These are phyloP conservation scores for Rossbeevera mucosa DNA, from an alignment of 768 basidiomycete species.

Conservation along the genomic window DNA sequence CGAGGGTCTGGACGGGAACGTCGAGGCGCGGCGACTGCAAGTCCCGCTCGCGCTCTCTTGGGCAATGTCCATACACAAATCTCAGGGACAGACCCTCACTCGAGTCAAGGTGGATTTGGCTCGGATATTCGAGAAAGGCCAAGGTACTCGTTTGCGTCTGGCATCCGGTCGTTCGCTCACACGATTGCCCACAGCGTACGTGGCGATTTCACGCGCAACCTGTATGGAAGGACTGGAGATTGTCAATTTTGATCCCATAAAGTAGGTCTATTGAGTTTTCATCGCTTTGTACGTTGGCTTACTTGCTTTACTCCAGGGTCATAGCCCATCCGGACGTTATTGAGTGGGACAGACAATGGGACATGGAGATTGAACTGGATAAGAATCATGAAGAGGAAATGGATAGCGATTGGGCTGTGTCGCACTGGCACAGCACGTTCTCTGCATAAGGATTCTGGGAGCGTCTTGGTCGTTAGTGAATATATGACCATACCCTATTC, in stretches of 20 bases:
- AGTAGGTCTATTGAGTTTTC: constrained; percentile 14
- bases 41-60: constrained; percentile 85
- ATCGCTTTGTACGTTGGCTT: not conserved
- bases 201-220: constrained; percentile 39
- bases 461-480: not conserved
- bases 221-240: constrained; percentile 39
- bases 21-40: constrained; percentile 42
- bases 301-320: constrained; percentile 23
- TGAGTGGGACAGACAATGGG: constrained; percentile 29
- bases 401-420: constrained; percentile 30
- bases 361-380: constrained; percentile 9
- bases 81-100: constrained; percentile 93
- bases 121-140: constrained; percentile 86
- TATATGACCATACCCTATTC: constrained; percentile 1
- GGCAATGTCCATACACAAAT: constrained; percentile 99
- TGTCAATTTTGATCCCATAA: constrained; percentile 32
- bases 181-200: constrained; percentile 25
- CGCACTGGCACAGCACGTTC: constrained; percentile 30
- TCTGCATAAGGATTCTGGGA: constrained; percentile 4
- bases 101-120: constrained; percentile 90
- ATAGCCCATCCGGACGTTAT: constrained; percentile 34
- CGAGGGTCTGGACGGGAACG: constrained; percentile 29
- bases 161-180: not conserved
- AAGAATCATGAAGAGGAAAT: constrained; percentile 30
- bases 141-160: constrained; percentile 28